phyloP scores from a whole-genome alignment of 345 rosid genomes.

The Citropsis articulata region DNA sequence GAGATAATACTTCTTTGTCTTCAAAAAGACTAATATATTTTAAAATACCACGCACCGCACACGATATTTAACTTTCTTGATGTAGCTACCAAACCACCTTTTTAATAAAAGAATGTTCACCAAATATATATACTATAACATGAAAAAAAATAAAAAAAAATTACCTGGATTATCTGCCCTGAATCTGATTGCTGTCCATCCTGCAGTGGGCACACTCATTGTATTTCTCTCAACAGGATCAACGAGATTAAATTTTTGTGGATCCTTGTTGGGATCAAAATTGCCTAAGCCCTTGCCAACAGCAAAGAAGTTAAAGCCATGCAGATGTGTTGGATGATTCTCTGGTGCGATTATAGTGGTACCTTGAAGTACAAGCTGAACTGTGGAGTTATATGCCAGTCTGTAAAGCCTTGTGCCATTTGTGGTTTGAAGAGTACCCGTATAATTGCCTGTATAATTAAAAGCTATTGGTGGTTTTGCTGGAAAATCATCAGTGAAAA shows the following conservation, averaged over 20 bases:
- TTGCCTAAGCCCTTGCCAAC: constrained; percentile 71
- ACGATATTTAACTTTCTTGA: not conserved
- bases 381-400: constrained; percentile 56
- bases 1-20: constrained; percentile 11
- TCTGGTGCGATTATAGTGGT: constrained; percentile 66
- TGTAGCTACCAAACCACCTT: not conserved
- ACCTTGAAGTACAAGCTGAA: constrained; percentile 69
- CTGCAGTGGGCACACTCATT: constrained; percentile 63
- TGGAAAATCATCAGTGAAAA: constrained; percentile 72
- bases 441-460: constrained; percentile 51
- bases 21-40: constrained; percentile 5
- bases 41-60: not conserved
- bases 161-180: constrained; percentile 81
- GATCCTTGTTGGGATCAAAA: constrained; percentile 52
- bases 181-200: constrained; percentile 80
- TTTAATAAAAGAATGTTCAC: not conserved
- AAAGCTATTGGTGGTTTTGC: constrained; percentile 41
- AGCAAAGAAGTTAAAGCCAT: constrained; percentile 64
- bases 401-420: constrained; percentile 63
- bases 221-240: constrained; percentile 89
- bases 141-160: not conserved
- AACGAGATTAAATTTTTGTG: constrained; percentile 59
- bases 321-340: constrained; percentile 71
- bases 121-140: not conserved
- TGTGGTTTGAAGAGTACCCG: constrained; percentile 41